phyloP scores from a whole-genome alignment of 805 yeast species.

The Ogataea zsoltii region DNA sequence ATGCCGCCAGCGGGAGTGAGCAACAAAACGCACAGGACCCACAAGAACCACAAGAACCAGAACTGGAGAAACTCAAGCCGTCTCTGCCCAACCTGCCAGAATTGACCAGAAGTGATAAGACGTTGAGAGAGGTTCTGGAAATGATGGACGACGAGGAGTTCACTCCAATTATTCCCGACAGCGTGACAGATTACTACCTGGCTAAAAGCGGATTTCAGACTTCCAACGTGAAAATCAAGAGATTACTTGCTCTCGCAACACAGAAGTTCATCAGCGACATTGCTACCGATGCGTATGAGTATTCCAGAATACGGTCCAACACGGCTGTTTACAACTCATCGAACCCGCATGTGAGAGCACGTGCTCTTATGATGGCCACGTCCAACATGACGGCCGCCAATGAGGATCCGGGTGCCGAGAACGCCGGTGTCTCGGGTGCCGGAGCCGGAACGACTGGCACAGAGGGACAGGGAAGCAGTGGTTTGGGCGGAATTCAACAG shows the following conservation, averaged over 20 bases:
- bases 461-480: slow-evolving; percentile 17
- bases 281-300: slow-evolving; percentile 96
- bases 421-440: slow-evolving; percentile 17
- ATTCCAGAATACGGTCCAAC: slow-evolving; percentile 86
- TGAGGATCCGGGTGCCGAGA: slow-evolving; percentile 36
- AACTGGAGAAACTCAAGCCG: slow-evolving; percentile 26
- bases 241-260: slow-evolving; percentile 90
- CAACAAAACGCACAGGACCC: not conserved
- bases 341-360: slow-evolving; percentile 83
- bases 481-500: slow-evolving; percentile 15
- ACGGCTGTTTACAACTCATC: slow-evolving; percentile 83
- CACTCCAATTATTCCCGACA: slow-evolving; percentile 95
- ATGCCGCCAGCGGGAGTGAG: slow-evolving; percentile 10
- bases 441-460: slow-evolving; percentile 14
- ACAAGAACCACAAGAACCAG: slow-evolving; percentile 25
- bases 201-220: slow-evolving; percentile 79
- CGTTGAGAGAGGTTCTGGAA: slow-evolving; percentile 78
- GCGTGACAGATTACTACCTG: slow-evolving; percentile 90
- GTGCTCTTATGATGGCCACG: slow-evolving; percentile 66
- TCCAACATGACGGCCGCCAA: slow-evolving; percentile 35
- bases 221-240: slow-evolving; percentile 72
- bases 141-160: slow-evolving; percentile 93
- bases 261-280: slow-evolving; percentile 93
- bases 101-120: slow-evolving; percentile 74
- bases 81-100: slow-evolving; percentile 59